Evolutionary conservation across 305 asterid genomes (phyloP).

Genomic region (Fraxinus xanthoxyloides): DNA sequence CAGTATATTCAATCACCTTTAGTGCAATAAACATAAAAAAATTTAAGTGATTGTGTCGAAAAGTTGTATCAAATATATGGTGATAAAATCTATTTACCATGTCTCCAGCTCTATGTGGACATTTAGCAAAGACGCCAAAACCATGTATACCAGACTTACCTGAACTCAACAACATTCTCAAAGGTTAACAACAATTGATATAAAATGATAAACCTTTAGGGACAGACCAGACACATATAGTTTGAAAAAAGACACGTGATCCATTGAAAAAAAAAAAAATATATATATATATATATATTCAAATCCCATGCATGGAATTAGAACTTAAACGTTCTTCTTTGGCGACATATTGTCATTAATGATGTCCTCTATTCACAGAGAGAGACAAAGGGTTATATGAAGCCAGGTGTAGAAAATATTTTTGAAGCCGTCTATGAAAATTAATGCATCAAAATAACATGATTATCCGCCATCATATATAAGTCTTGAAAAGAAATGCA

Average conservation of each 20-base stretch:
- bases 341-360: background rate
- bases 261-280: background rate
- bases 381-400: background rate
- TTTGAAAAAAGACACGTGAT: background rate
- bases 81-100: slow-evolving; percentile 58
- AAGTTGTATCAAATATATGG: slow-evolving; percentile 17
- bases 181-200: slow-evolving; percentile 9
- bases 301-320: background rate
- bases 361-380: background rate
- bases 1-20: slow-evolving; percentile 88
- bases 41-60: slow-evolving; percentile 4
- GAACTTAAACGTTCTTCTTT: background rate
- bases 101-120: slow-evolving; percentile 92
- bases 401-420: background rate
- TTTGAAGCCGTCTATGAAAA: background rate
- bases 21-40: slow-evolving; percentile 26
- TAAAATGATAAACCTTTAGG: background rate
- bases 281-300: no score
- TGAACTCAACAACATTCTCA: slow-evolving; percentile 32
- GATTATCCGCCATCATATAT: background rate
- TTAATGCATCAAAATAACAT: slow-evolving; percentile 6
- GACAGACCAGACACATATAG: background rate
- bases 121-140: slow-evolving; percentile 83
- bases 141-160: slow-evolving; percentile 98
- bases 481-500: slow-evolving; percentile 8